Evolutionary conservation across 192 early-diverging fungal genomes (phyloP).

Genomic region (Mortierella hygrophila): DNA sequence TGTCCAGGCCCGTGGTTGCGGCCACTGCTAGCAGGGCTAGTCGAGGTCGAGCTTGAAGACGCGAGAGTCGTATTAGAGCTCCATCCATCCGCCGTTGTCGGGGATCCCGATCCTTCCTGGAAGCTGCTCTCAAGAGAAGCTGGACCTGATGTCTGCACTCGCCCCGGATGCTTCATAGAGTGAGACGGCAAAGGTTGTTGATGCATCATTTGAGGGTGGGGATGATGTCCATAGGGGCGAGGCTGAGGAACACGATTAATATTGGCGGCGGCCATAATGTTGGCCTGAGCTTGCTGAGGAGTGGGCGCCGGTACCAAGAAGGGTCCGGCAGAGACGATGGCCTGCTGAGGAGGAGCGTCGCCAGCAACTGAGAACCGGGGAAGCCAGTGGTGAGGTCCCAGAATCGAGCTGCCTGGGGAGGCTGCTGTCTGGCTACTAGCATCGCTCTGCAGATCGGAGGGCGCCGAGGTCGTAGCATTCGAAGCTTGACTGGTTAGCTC

Average conservation of each 20-base stretch:
- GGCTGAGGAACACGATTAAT: slow-evolving; percentile 38
- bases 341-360: slow-evolving; percentile 35
- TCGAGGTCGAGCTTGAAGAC: background rate
- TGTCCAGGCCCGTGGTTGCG: slow-evolving; percentile 3
- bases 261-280: slow-evolving; percentile 34
- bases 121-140: slow-evolving; percentile 25
- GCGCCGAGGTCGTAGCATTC: background rate
- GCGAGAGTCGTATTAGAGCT: background rate
- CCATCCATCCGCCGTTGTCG: slow-evolving; percentile 24
- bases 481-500: slow-evolving; percentile 6
- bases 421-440: background rate
- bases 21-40: slow-evolving; percentile 2
- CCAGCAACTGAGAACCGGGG: slow-evolving; percentile 52
- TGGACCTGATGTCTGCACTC: background rate
- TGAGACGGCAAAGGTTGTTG: background rate
- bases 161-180: background rate
- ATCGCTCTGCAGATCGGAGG: background rate
- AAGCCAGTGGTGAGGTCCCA: slow-evolving; percentile 35
- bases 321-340: slow-evolving; percentile 10
- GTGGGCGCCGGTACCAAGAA: slow-evolving; percentile 16
- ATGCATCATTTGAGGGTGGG: slow-evolving; percentile 22
- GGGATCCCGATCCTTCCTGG: slow-evolving; percentile 22
- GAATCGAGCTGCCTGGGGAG: background rate
- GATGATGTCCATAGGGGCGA: slow-evolving; percentile 26
- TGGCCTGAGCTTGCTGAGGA: slow-evolving; percentile 25